Conservation (phyloP, 108 stramenopile genomes). For the Hondaea fermentalgiana region DNA sequence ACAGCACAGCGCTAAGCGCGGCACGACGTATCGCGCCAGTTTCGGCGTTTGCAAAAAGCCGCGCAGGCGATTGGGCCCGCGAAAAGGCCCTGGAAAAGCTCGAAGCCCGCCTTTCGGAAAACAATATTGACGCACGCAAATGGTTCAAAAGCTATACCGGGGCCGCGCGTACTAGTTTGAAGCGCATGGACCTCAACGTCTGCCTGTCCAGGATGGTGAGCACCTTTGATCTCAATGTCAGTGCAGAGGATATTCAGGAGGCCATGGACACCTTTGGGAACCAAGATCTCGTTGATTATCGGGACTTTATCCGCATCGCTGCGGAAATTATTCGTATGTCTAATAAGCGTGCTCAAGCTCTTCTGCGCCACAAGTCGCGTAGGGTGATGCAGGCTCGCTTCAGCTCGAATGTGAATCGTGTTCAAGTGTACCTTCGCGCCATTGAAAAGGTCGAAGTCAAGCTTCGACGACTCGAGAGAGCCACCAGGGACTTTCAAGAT, state of each 20-base stretch:
- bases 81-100: slow-evolving; percentile 11
- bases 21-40: not conserved
- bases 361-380: not conserved
- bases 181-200: not conserved
- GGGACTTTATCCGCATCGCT: not conserved
- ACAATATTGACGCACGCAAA: not conserved
- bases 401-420: not conserved
- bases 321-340: not conserved
- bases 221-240: not conserved
- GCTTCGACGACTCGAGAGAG: not conserved
- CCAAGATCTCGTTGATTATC: not conserved
- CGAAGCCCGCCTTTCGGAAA: not conserved
- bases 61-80: not conserved
- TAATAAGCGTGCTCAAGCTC: not conserved
- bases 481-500: not conserved
- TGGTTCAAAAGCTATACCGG: not conserved
- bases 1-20: not conserved
- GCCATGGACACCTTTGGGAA: not conserved
- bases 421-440: not conserved
- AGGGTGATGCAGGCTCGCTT: not conserved
- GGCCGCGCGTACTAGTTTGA: not conserved
- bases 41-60: not conserved
- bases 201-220: not conserved
- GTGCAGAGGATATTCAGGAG: not conserved
- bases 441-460: not conserved